Evolutionary conservation across 139 green algal species (phyloP).

Genomic region (Astrephomene gubernaculifera): DNA sequence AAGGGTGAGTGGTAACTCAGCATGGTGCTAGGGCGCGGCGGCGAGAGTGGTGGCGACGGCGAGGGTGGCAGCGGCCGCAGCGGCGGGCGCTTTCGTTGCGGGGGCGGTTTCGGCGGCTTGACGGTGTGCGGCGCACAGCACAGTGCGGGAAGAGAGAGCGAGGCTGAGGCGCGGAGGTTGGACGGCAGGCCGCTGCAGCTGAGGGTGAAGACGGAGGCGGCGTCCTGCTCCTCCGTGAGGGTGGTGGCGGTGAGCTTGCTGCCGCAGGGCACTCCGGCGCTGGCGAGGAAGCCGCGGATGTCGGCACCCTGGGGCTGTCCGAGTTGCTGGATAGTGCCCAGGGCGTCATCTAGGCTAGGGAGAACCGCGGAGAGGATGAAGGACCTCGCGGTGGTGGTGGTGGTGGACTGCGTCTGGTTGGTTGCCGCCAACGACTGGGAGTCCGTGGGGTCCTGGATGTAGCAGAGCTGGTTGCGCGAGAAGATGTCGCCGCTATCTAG

Average conservation of each 20-base stretch:
- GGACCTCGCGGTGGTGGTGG: background rate
- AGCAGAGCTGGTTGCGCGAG: conserved; percentile 32
- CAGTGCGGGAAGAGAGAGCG: background rate
- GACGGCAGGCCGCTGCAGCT: background rate
- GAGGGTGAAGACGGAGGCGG: background rate
- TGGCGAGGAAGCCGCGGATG: background rate
- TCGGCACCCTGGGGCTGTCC: background rate
- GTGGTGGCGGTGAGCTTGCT: background rate
- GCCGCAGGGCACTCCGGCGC: conserved; percentile 21
- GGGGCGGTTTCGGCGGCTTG: background rate
- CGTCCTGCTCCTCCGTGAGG: background rate
- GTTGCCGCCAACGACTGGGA: background rate
- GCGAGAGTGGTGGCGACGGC: background rate
- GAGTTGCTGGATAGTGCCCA: background rate
- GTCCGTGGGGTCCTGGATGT: background rate
- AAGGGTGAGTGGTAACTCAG: background rate
- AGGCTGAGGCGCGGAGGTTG: too few species aligned
- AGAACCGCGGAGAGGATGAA: conserved; percentile 5
- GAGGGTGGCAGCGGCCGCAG: background rate
- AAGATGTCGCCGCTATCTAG: conserved; percentile 8
- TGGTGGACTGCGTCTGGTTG: background rate
- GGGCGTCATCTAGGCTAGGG: background rate
- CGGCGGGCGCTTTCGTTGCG: background rate
- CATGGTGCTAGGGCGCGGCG: background rate
- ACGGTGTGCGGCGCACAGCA: conserved; percentile 27